Conservation (phyloP, 352 stramenopile species). For the Thalassiosira tumida region DNA sequence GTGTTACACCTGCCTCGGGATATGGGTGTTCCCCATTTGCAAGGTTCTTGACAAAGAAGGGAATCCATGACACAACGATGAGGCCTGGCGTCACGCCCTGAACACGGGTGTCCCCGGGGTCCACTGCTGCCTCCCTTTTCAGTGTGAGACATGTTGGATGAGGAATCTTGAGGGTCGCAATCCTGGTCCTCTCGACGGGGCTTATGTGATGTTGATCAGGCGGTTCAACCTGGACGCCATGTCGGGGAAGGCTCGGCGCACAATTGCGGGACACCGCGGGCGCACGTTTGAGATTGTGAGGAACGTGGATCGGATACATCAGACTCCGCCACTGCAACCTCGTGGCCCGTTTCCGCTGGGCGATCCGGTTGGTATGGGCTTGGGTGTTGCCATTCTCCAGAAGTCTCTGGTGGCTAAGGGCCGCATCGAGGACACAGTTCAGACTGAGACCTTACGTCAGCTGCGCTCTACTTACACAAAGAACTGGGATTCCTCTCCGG, state of each 20-base stretch:
- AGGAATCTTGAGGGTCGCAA: slow-evolving; percentile 8
- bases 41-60: background rate
- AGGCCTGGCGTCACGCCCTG: background rate
- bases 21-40: background rate
- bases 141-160: slow-evolving; percentile 11
- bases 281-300: background rate
- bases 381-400: slow-evolving; percentile 67
- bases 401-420: slow-evolving; percentile 51
- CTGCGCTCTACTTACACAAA: slow-evolving; percentile 35
- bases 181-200: slow-evolving; percentile 24
- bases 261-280: background rate
- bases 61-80: slow-evolving; percentile 8
- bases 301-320: background rate
- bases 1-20: slow-evolving; percentile 44
- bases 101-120: background rate
- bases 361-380: slow-evolving; percentile 66
- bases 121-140: slow-evolving; percentile 2
- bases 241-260: background rate
- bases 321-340: slow-evolving; percentile 39
- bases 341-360: slow-evolving; percentile 36
- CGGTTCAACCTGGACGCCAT: slow-evolving; percentile 74
- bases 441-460: slow-evolving; percentile 46
- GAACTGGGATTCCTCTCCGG: slow-evolving; percentile 51
- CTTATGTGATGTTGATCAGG: slow-evolving; percentile 43
- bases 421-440: background rate